Base-by-base conservation (phyloP, 208 protist genomes). In the Trypanosoma cruzi region DNA sequence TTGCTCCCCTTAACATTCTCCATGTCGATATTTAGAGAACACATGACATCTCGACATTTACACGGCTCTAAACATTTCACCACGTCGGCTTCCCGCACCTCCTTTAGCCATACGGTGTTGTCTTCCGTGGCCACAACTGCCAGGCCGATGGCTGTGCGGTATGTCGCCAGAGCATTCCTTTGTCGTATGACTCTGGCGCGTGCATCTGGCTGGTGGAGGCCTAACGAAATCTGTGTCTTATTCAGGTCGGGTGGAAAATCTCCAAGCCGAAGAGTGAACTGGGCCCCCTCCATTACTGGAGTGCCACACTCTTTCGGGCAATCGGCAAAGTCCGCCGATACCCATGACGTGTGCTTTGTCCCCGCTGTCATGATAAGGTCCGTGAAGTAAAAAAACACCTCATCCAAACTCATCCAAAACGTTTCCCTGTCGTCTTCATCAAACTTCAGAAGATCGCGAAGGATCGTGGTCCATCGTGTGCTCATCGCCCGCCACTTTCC, bases 301-400 rank as follows among this genome's bases (percentile, higher is more conserved):
- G 26, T 48, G 16, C 29, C 28, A 42, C 13, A 59, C 63, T 61
- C 62, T 32, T 73, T 56, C 11, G 72, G 49, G 40, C 67, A 73
- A 72, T 73, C 72, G 18, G 68, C 64, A 44, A 89, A 85, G 37
- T 55, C 37, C 34, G 71, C 50, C 26, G 57, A 77, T 14, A 80
- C 64, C 59, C 46, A 57, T 16, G 32, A 62, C 8, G 34, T 53
- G 56, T 66, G 64, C 36, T 3, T 11, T 32, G 37, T 65, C 61
- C 75, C 73, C 70, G 84, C 74, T 16, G 82, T 91, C 37, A 85
- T 80, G 42, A 95, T 66, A 32, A 95, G 31, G 49, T 90, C 71
- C 16, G 83, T 92, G 70, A 93, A 97, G 79, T 94, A 97, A 73
- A 93, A 92, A 20, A 93, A 60, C 42, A 90, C 73, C 66, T 97